Evolutionary conservation across 108 stramenopile species (phyloP), one percentile per base, ranked within the genome.

Genomic region (Poteriospumella lacustris): DNA sequence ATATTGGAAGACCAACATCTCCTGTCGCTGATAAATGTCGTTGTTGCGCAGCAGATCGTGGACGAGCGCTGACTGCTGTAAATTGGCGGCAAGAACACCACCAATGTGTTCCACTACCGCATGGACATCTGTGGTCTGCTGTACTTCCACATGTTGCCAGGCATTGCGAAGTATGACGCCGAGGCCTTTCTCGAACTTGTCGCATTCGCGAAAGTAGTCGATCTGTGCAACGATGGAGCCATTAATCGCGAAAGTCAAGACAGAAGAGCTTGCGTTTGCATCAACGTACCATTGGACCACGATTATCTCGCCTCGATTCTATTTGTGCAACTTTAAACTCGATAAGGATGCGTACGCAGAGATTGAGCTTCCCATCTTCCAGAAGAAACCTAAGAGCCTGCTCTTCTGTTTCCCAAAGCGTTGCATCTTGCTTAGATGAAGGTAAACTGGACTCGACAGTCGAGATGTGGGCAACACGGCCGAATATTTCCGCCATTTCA

Each of bases 331-430:
- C 68, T 56, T 83, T 80, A 75, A 68, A 87, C 1, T 85, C 86
- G 1, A 81, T 67, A 29, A 87, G 59, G 43, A 80, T 85, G n/a
- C 86, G 44, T 58, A 87, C 40, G 44, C 86, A 87, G 2, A 87
- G 68, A 52, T 87, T 87, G 29, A 87, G 62, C 75, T 87, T 87
- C 15, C 86, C 86, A 58, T 87, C 86, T 82, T 87, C 86, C 43
- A 87, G 62, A 34, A 87, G 68, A 67, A 81, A 85, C 24, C 86
- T 59, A 12, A 84, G 60, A 15, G 86, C 84, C 42, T 79, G 64
- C 68, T 87, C 86, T 75, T 87, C 86, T 9, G 78, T 77, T 44
- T 87, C 86, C 86, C 86, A 87, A 1, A 87, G 77, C 42, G 86
- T 87, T 68, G 64, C 67, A 9, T 77, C 72, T 1, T 28, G 77